Conservation (phyloP, 495 filamentous ascomycete species). For the Talaromyces thailandensis region DNA sequence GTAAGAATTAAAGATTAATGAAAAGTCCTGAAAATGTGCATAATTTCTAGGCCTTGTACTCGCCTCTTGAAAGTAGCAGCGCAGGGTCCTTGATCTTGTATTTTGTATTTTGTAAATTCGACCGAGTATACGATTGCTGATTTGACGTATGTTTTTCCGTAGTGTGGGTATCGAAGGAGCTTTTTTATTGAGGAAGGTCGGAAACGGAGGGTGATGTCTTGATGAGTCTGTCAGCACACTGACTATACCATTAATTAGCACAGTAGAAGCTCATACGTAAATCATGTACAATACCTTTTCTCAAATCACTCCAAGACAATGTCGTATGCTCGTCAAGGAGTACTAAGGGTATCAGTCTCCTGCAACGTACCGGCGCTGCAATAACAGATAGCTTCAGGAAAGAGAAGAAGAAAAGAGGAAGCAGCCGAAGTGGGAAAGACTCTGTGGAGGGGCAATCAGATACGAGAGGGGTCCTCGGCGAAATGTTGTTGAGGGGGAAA, state of each 20-base stretch:
- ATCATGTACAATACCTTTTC: neutral
- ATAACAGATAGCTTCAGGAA: neutral
- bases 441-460: neutral
- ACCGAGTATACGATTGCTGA: neutral
- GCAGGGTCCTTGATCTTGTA: neutral
- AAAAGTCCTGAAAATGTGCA: neutral
- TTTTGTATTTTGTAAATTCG: neutral
- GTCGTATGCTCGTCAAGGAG: neutral
- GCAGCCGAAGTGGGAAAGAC: neutral
- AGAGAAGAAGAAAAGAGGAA: neutral
- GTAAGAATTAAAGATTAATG: neutral
- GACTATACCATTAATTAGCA: neutral
- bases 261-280: neutral
- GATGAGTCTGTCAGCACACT: neutral
- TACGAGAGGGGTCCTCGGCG: neutral
- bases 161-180: neutral
- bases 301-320: neutral
- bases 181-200: neutral
- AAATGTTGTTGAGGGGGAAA: neutral
- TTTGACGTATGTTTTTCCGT: neutral
- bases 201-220: neutral
- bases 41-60: neutral
- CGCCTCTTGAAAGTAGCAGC: neutral
- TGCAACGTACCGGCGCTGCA: constrained; percentile 2
- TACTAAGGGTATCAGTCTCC: neutral